Evolutionary conservation across 2,329 filamentous ascomycete genomes (phyloP).

Genomic region (Aspergillus sp.): DNA sequence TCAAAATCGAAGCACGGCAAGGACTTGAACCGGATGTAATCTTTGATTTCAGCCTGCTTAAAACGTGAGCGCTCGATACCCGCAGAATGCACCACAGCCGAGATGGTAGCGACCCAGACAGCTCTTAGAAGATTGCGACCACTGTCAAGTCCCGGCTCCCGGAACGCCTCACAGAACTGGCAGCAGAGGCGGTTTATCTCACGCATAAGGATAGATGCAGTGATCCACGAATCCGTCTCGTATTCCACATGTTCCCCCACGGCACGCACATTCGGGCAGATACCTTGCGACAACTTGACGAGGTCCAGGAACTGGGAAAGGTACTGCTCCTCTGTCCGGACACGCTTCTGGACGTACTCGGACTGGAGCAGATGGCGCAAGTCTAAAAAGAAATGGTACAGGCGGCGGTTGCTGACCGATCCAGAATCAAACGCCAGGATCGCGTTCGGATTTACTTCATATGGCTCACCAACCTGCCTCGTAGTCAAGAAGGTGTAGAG

Average conservation of each 20-base stretch:
- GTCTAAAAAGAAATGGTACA: slow-evolving; percentile 97
- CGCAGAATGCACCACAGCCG: slow-evolving; percentile 80
- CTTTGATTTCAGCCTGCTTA: slow-evolving; percentile 77
- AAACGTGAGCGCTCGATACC: slow-evolving; percentile 85
- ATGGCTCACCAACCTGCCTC: slow-evolving; percentile 87
- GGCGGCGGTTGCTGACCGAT: slow-evolving; percentile 85
- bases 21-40: slow-evolving; percentile 74
- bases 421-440: slow-evolving; percentile 90
- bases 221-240: slow-evolving; percentile 97
- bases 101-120: slow-evolving; percentile 61
- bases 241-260: slow-evolving; percentile 96
- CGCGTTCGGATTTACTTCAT: slow-evolving; percentile 77
- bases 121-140: slow-evolving; percentile 63
- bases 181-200: slow-evolving; percentile 91
- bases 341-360: slow-evolving; percentile 75
- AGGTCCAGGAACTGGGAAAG: slow-evolving; percentile 91
- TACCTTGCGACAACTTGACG: slow-evolving; percentile 92
- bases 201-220: slow-evolving; percentile 83
- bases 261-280: slow-evolving; percentile 87
- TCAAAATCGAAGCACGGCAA: slow-evolving; percentile 77
- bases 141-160: slow-evolving; percentile 59
- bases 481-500: slow-evolving; percentile 96
- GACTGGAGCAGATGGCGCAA: slow-evolving; percentile 85
- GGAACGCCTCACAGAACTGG: slow-evolving; percentile 82
- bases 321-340: slow-evolving; percentile 78